Base-by-base conservation (phyloP, 768 basidiomycete species). In the Leccinum disarticulatum region DNA sequence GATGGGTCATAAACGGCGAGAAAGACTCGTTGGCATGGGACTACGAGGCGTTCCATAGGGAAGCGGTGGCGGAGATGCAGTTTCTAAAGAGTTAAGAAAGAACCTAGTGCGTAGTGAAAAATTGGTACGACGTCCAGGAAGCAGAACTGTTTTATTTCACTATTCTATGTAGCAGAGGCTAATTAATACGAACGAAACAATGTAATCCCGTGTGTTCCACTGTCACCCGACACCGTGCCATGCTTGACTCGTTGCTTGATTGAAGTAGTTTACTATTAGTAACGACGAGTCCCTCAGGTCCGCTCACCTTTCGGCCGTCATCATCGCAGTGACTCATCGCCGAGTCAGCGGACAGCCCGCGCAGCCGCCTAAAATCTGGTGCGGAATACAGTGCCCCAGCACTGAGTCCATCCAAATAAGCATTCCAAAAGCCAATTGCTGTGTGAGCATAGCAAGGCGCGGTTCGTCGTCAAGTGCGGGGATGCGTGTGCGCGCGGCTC, bases 1-100 rank as follows among this genome's bases (percentile, higher is more conserved):
- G 76, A 7, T 77, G 77, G 76, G 73, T 78, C 9, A 68, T 73
- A 15, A 77, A 81, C 55, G 80, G 78, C 0, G 75, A 73, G 61
- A 55, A 49, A 0, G 70, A 73, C 54, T 50, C 68, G 25, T 64
- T 58, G 1, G 56, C 61, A 6, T 73, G 72, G 72, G 59, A 72
- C 55, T 73, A 71, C 51, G 66, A 68, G 56, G 72, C 66, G 36
- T 72, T 73, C 57, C 66, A 74, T 2, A 63, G 3, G 54, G 66
- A 48, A 1, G 67, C 73, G n/a, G 15, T 64, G 52, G 67, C 70
- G 14, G 57, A 64, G 31, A 22, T 71, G 48, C 71, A 69, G 54
- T n/a, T 70, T 22, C 36, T 71, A 55, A 63, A 10, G 55, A 61
- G 58, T 19, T 60, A 60, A n/a, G 68, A 64, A 13, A 62, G 28